phyloP scores from a whole-genome alignment of 306 rosid genomes.

The Prunus mira region DNA sequence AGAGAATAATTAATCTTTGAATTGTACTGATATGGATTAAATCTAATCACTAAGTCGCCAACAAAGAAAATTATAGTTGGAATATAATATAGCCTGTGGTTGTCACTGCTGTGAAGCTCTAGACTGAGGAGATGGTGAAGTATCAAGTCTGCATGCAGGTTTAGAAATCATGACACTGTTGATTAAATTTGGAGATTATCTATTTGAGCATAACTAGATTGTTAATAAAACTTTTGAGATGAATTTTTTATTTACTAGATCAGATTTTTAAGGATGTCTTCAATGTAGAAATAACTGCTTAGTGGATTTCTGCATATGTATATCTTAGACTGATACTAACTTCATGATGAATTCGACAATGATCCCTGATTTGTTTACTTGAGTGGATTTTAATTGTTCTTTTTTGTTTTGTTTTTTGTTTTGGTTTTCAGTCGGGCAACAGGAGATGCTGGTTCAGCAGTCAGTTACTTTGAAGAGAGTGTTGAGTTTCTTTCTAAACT shows the following conservation, averaged over 20 bases:
- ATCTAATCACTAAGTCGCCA: background rate
- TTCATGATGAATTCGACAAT: background rate
- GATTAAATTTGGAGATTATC: background rate
- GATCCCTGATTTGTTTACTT: conserved; percentile 12
- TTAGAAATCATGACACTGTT: background rate
- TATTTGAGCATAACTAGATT: background rate
- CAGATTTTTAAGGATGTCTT: background rate
- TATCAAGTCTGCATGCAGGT: background rate
- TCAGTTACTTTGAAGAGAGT: conserved; percentile 81
- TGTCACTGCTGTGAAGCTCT: background rate
- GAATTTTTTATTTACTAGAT: background rate
- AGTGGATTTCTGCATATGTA: background rate
- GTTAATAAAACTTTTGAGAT: background rate
- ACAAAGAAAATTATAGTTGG: background rate
- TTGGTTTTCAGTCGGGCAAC: conserved; percentile 73
- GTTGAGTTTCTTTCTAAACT: conserved; percentile 80
- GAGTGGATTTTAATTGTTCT: background rate
- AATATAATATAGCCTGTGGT: background rate
- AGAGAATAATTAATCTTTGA: background rate
- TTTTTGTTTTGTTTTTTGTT: background rate
- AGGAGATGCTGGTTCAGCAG: conserved; percentile 75
- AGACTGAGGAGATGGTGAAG: background rate
- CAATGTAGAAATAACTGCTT: background rate
- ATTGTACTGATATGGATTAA: background rate
- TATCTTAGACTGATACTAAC: background rate